Evolutionary conservation across 1,284 basidiomycete genomes (phyloP), one percentile per base, ranked within the genome.

Genomic region (Ganoderma lucidum): DNA sequence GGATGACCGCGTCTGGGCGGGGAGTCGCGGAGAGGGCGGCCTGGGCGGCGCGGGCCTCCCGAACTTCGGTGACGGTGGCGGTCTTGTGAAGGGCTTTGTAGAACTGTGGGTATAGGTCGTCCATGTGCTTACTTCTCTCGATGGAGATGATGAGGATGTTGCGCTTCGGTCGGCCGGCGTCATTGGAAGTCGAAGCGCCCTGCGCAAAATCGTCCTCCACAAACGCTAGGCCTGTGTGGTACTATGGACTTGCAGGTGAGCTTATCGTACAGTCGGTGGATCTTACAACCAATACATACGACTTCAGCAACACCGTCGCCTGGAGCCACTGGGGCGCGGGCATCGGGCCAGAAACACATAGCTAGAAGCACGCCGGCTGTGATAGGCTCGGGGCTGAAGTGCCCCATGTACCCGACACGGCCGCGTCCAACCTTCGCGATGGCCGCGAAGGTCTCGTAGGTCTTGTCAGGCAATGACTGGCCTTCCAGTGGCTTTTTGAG

Each of bases 321-420:
- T 17, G 55, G 55, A 58, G 32, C 15, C 5, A 58, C 4, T 1
- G 32, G 55, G 3, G 55, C 15, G 55, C 55, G 55, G 37, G 55
- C 30, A 2, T 32, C 55, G 3, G 55, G 55, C 55, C 55, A 58
- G 55, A 65, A 63, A 45, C 70, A 71, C 74, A 75, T 72, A 3
- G 59, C 69, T 3, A 73, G 9, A 15, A 73, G 39, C 0, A 72
- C 23, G 1, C 44, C 48, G 9, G 66, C 67, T 2, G 70, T 70
- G 0, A 37, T 35, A 17, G 42, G 53, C 30, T 71, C 66, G 5
- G n/a, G 6, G 30, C 70, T 71, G n/a, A 72, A 66, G n/a, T 75
- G 69, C 35, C 74, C 72, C 1, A 75, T 48, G 30, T 67, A 75
- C 32, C 72, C 74, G 6, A 75, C 32, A 28, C 62, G 60, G 6